Conservation (phyloP, 225 moss, liverwort and hornwort species). For the Pleurozium schreberi region DNA sequence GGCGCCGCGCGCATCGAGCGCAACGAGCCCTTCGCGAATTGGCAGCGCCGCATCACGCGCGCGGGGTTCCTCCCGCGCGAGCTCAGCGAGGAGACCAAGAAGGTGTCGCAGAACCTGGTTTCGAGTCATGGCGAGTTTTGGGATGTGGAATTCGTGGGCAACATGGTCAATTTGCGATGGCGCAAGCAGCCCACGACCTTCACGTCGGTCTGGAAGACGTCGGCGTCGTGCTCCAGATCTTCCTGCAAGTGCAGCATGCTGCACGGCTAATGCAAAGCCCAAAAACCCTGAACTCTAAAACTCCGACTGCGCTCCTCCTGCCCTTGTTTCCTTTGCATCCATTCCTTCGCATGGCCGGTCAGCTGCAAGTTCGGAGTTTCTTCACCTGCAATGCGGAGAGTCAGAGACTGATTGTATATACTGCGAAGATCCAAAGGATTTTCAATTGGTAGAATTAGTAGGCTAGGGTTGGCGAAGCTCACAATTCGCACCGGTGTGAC, state of each 20-base stretch:
- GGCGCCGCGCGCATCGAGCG: slow-evolving; percentile 55
- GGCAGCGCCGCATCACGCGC: slow-evolving; percentile 33
- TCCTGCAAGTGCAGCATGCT: slow-evolving; percentile 35
- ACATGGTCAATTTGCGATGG: slow-evolving; percentile 40
- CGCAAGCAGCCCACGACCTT: slow-evolving; percentile 65
- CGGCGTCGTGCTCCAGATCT: slow-evolving; percentile 3
- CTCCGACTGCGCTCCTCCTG: not conserved
- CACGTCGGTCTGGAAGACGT: slow-evolving; percentile 58
- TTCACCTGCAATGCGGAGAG: not conserved
- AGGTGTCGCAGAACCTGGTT: slow-evolving; percentile 26
- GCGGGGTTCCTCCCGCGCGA: slow-evolving; percentile 34
- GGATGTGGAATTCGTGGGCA: slow-evolving; percentile 15
- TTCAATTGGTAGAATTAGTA: not conserved
- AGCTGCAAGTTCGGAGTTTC: not conserved
- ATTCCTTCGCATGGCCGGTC: not conserved
- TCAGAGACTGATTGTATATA: slow-evolving; percentile 20
- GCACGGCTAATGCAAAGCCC: not conserved
- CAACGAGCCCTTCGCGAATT: slow-evolving; percentile 39
- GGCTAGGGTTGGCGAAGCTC: not conserved
- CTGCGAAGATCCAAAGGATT: not conserved
- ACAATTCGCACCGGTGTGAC: not conserved
- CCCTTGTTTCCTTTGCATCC: not conserved
- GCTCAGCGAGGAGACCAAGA: slow-evolving; percentile 42
- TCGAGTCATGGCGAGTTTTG: slow-evolving; percentile 41
- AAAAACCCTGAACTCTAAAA: not conserved